Percentiles rank a stretch among this genome's conserved stretches.
These are phyloP conservation scores for Manihot esculenta DNA, from an alignment of 441 rosid species.

Conservation along the genomic window DNA sequence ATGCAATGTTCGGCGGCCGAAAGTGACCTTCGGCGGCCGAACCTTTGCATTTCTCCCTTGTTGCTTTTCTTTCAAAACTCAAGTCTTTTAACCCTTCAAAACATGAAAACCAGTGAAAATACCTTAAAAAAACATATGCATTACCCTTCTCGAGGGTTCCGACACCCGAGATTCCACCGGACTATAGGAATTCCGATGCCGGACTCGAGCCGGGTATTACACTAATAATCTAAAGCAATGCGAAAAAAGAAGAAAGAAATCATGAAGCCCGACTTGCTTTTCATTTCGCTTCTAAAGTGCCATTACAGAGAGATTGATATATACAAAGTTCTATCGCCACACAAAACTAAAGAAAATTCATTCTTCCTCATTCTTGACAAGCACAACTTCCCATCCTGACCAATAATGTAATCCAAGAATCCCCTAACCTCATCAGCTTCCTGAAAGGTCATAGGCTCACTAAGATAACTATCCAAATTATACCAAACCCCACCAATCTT, in stretches of 20 bases:
- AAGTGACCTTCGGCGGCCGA: too few species aligned
- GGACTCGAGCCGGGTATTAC: too few species aligned
- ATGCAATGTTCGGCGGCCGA: too few species aligned
- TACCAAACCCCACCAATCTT: slow-evolving; percentile 86
- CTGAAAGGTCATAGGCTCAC: slow-evolving; percentile 41
- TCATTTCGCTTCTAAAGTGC: background rate
- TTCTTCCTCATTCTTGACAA: slow-evolving; percentile 49
- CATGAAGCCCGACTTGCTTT: background rate
- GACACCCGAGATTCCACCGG: too few species aligned
- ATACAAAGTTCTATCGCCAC: slow-evolving; percentile 5
- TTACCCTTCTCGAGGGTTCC: too few species aligned
- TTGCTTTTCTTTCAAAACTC: too few species aligned
- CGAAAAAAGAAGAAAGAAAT: background rate
- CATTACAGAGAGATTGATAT: slow-evolving; percentile 4
- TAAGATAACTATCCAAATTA: slow-evolving; percentile 84
- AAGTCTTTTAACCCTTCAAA: too few species aligned
- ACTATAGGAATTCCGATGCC: too few species aligned
- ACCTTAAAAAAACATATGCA: too few species aligned
- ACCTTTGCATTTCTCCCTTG: too few species aligned
- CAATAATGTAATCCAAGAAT: slow-evolving; percentile 52
- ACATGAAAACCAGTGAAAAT: too few species aligned
- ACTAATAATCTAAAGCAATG: too few species aligned
- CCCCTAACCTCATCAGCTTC: slow-evolving; percentile 43
- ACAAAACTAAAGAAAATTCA: slow-evolving; percentile 20
- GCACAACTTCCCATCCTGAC: slow-evolving; percentile 65